Conservation (phyloP, 148 eudicot genomes). For the Chenopodium quinoa region DNA sequence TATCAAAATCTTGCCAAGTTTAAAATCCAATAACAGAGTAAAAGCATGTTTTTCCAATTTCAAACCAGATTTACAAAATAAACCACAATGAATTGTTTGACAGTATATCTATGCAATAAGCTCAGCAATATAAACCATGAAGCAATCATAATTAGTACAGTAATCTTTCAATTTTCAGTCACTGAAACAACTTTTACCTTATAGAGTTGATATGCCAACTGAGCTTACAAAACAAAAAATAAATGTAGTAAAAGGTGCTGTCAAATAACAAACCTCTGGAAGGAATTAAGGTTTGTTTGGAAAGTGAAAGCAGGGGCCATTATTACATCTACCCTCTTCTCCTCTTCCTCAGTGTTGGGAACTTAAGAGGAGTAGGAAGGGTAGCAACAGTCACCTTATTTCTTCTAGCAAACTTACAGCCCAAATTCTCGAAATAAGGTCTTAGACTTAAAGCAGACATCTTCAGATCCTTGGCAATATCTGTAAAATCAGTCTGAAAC, state of each 20-base stretch:
- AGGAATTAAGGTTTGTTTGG: neutral
- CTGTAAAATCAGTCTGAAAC: constrained; percentile 54
- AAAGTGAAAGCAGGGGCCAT: neutral
- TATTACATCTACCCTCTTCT: constrained; percentile 40
- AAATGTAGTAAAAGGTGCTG: neutral
- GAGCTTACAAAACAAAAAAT: no score
- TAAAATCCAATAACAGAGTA: no score
- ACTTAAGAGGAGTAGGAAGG: constrained; percentile 68
- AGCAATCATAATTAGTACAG: no score
- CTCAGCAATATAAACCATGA: no score
- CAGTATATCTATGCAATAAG: no score
- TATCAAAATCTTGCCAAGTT: no score
- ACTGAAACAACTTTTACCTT: no score
- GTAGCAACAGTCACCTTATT: constrained; percentile 38
- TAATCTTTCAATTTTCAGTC: no score
- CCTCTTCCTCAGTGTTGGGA: constrained; percentile 42
- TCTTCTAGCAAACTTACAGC: constrained; percentile 58
- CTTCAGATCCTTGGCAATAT: constrained; percentile 77
- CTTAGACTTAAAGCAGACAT: constrained; percentile 41
- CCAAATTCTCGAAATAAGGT: constrained; percentile 50
- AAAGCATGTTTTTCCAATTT: no score
- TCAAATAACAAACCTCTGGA: neutral
- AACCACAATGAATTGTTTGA: no score
- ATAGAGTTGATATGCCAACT: no score
- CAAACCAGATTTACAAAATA: no score